Percentiles rank a stretch among this genome's conserved stretches.
These are phyloP conservation scores for Cladophialophora exuberans DNA, from an alignment of 2,329 filamentous ascomycete species.

Conservation along the genomic window DNA sequence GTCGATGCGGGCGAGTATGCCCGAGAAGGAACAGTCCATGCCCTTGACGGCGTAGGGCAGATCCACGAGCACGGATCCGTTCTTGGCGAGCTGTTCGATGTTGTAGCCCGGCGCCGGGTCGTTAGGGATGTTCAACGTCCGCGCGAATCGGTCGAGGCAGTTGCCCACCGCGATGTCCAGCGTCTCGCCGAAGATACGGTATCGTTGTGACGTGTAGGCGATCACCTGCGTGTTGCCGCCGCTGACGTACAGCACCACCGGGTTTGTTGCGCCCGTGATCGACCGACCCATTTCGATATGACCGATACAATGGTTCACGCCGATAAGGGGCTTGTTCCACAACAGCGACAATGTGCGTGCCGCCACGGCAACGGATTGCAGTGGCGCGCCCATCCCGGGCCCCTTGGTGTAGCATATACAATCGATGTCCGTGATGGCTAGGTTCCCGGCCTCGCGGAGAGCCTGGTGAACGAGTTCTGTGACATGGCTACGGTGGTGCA, in stretches of 20 bases:
- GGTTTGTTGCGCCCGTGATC: constrained; percentile 88
- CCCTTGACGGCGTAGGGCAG: constrained; percentile 96
- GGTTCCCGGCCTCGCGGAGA: constrained; percentile 69
- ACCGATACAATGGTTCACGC: constrained; percentile 96
- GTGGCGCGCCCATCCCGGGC: constrained; percentile 92
- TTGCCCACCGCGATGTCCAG: constrained; percentile 98
- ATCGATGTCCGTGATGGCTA: constrained; percentile 69
- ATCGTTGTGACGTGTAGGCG: constrained; percentile 89
- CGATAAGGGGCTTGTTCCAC: constrained; percentile 86
- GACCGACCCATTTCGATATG: constrained; percentile 98
- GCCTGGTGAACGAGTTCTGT: constrained; percentile 78
- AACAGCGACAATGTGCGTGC: constrained; percentile 80
- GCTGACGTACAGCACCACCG: constrained; percentile 92
- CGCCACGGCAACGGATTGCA: constrained; percentile 83
- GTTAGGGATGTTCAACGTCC: constrained; percentile 88
- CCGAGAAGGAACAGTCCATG: constrained; percentile 97
- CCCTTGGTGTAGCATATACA: constrained; percentile 96
- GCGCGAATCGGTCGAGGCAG: constrained; percentile 92
- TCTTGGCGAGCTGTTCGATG: constrained; percentile 89
- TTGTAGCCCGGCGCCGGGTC: constrained; percentile 97
- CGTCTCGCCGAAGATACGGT: constrained; percentile 97
- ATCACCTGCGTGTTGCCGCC: constrained; percentile 98
- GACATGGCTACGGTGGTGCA: constrained; percentile 87
- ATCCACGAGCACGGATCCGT: constrained; percentile 71
- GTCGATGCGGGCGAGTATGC: constrained; percentile 84